Evolutionary conservation across 495 filamentous ascomycete genomes (phyloP).

Genomic region (Neurospora sp.): DNA sequence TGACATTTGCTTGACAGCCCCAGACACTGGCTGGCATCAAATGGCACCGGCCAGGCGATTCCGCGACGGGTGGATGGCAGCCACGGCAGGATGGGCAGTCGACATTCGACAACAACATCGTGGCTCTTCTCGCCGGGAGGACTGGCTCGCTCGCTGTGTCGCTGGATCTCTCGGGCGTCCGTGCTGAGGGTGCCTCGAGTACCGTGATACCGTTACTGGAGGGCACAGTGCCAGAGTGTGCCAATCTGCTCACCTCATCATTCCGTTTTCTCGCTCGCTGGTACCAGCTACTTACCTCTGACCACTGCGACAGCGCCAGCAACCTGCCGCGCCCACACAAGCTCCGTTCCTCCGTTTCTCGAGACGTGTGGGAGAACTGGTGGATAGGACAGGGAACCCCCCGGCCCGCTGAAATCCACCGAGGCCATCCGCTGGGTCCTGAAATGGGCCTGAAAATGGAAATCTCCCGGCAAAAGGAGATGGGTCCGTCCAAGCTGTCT

Average conservation of each 20-base stretch:
- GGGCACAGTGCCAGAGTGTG: background rate
- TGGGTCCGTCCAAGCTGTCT: background rate
- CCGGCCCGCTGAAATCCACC: slow-evolving; percentile 17
- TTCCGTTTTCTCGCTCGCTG: slow-evolving; percentile 1
- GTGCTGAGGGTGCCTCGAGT: background rate
- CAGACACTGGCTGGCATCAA: background rate
- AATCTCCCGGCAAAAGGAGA: slow-evolving; percentile 5
- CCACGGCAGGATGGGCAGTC: background rate
- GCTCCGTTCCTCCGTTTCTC: slow-evolving; percentile 5
- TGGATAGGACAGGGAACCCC: slow-evolving; percentile 2
- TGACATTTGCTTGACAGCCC: background rate
- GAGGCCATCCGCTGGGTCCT: slow-evolving; percentile 15
- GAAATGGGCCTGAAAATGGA: slow-evolving; percentile 12
- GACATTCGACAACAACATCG: background rate
- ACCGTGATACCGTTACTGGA: background rate
- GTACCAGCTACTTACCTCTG: background rate
- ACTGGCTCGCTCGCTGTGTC: background rate
- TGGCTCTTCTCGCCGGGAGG: background rate
- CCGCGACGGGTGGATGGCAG: background rate
- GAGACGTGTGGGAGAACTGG: slow-evolving; percentile 2
- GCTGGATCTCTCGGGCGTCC: background rate
- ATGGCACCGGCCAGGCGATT: background rate
- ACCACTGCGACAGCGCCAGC: background rate
- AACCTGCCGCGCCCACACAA: background rate
- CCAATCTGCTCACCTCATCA: slow-evolving; percentile 9